Conservation (phyloP, 192 early-diverging fungal species). For the Coemansia sp. region DNA sequence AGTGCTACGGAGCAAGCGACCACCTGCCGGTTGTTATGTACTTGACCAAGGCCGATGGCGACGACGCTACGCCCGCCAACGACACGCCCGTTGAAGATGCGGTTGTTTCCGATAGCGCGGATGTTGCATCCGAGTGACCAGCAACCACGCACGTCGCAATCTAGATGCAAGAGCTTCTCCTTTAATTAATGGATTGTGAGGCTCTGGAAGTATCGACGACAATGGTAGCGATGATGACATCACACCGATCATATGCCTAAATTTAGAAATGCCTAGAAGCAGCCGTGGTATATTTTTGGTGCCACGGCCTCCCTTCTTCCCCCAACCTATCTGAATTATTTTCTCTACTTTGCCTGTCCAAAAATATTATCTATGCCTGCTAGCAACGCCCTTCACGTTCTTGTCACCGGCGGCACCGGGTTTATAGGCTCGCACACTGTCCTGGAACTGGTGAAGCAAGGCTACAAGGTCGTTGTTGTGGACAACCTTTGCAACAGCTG, state of each 20-base stretch:
- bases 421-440: slow-evolving; percentile 97
- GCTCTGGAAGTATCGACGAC: too few species aligned
- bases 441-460: slow-evolving; percentile 72
- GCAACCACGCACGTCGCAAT: too few species aligned
- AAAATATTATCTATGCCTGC: slow-evolving; percentile 29
- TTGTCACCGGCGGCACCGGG: slow-evolving; percentile 80
- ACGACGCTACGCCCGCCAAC: not conserved
- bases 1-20: slow-evolving; percentile 88
- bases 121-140: too few species aligned
- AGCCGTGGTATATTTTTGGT: too few species aligned
- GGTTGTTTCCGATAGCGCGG: too few species aligned
- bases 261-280: too few species aligned
- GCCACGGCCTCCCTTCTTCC: too few species aligned
- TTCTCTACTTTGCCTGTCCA: not conserved
- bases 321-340: not conserved
- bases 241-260: too few species aligned
- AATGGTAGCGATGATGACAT: too few species aligned
- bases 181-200: too few species aligned
- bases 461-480: slow-evolving; percentile 86
- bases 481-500: slow-evolving; percentile 91
- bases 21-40: slow-evolving; percentile 79
- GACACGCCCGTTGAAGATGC: slow-evolving; percentile 5
- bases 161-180: too few species aligned
- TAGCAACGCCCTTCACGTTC: slow-evolving; percentile 24
- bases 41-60: slow-evolving; percentile 31